phyloP scores from a whole-genome alignment of 257 asterid species.

The Mentha longifolia region DNA sequence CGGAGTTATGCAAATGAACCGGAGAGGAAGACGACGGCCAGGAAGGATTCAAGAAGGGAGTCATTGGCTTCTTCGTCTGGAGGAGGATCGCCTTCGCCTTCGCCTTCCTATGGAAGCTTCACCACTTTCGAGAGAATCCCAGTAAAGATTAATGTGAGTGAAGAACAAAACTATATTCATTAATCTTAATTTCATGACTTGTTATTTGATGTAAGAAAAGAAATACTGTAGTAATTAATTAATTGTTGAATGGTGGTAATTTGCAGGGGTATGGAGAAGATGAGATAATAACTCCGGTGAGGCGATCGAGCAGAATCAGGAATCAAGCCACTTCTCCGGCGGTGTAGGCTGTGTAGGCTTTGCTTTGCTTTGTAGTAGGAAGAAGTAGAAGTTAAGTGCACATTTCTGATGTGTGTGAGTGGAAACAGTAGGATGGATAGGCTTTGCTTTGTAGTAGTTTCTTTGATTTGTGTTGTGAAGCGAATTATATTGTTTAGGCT shows the following conservation, averaged over 20 bases:
- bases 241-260: too few species aligned
- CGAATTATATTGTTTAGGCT: not conserved
- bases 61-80: conserved; percentile 65
- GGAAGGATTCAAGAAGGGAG: conserved; percentile 53
- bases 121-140: conserved; percentile 84
- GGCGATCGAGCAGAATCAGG: conserved; percentile 92
- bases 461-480: conserved; percentile 5
- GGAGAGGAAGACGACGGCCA: conserved; percentile 50
- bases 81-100: conserved; percentile 40
- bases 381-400: conserved; percentile 5
- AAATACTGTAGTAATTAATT: too few species aligned
- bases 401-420: conserved; percentile 37
- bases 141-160: conserved; percentile 60
- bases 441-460: too few species aligned
- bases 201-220: too few species aligned
- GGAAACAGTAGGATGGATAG: not conserved
- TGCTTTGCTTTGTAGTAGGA: not conserved
- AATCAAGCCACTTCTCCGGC: conserved; percentile 48
- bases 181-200: too few species aligned
- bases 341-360: too few species aligned
- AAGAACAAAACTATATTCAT: too few species aligned
- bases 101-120: conserved; percentile 85
- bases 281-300: conserved; percentile 82
- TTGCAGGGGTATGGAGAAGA: conserved; percentile 72
- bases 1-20: conserved; percentile 38